Percentiles rank a stretch among this genome's conserved stretches.
Evolutionary conservation across 805 yeast genomes (phyloP).

Genomic region (Metschnikowia orientalis): DNA sequence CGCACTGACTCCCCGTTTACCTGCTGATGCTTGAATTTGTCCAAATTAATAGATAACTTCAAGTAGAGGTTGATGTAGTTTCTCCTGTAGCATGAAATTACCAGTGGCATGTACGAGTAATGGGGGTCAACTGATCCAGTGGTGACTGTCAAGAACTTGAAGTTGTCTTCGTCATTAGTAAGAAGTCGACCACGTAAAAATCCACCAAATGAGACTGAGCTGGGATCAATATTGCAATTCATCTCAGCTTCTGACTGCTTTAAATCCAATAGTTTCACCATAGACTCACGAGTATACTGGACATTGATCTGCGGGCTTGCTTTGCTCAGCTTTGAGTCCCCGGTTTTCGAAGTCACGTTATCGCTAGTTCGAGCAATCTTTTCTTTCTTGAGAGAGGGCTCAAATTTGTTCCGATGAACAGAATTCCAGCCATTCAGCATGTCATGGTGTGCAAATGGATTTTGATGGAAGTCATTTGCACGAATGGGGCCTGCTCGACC

Average conservation of each 20-base stretch:
- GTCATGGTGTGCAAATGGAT: too few relatives aligned
- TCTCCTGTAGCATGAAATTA: conserved; percentile 44
- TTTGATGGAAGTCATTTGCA: too few relatives aligned
- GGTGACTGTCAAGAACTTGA: conserved; percentile 22
- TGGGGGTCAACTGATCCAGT: conserved; percentile 11
- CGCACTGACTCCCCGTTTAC: conserved; percentile 6
- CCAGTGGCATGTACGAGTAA: conserved; percentile 26
- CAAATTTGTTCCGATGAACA: too few relatives aligned
- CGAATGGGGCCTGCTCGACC: too few relatives aligned
- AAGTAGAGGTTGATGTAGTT: conserved; percentile 32
- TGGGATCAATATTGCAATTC: neutral
- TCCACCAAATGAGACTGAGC: conserved; percentile 19
- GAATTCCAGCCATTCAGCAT: too few relatives aligned
- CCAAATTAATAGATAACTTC: conserved; percentile 4
- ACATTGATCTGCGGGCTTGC: conserved; percentile 8
- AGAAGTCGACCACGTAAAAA: conserved; percentile 41
- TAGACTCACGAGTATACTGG: conserved; percentile 10
- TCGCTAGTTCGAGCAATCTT: too few relatives aligned
- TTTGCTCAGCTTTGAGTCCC: conserved; percentile 2
- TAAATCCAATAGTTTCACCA: conserved; percentile 15
- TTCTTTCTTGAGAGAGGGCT: too few relatives aligned
- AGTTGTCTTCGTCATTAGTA: conserved; percentile 39
- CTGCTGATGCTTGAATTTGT: conserved; percentile 1
- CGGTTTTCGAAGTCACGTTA: too few relatives aligned
- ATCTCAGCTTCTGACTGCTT: neutral